These are phyloP conservation scores for Apophysomyces trapeziformis DNA, from an alignment of 371 early-diverging fungal species.

Conservation along the genomic window DNA sequence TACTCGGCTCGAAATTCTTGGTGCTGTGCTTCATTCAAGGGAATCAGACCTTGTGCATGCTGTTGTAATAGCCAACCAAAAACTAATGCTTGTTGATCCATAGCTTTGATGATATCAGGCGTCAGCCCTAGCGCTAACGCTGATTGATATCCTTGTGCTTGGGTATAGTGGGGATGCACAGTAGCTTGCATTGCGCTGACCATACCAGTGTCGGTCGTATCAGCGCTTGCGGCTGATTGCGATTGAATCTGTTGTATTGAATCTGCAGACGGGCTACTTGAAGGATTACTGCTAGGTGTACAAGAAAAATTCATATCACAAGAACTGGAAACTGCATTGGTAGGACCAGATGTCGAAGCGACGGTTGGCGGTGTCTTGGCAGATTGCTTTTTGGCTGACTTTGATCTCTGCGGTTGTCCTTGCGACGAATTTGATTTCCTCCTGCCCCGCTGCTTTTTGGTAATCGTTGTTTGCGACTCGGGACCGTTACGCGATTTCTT, in stretches of 20 bases:
- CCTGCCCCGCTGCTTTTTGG: not conserved
- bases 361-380: not conserved
- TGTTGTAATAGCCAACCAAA: slow-evolving; percentile 40
- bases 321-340: not conserved
- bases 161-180: no score
- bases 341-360: not conserved
- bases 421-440: not conserved
- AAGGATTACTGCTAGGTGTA: no score
- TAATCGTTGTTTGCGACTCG: no score
- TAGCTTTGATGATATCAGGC: slow-evolving; percentile 30
- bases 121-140: slow-evolving; percentile 14
- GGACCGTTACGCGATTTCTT: no score
- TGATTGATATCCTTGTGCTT: no score
- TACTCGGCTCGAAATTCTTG: slow-evolving; percentile 19
- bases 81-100: slow-evolving; percentile 38
- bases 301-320: no score
- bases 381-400: not conserved
- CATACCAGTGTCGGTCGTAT: no score
- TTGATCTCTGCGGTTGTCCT: not conserved
- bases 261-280: no score
- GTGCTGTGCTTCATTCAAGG: slow-evolving; percentile 6
- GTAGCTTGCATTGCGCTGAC: no score
- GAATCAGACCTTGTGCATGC: slow-evolving; percentile 30
- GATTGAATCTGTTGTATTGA: no score
- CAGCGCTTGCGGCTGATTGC: no score